Conservation (phyloP, 176 grass and related monocot species). For the bread wheat (Triticum aestivum) region DNA sequence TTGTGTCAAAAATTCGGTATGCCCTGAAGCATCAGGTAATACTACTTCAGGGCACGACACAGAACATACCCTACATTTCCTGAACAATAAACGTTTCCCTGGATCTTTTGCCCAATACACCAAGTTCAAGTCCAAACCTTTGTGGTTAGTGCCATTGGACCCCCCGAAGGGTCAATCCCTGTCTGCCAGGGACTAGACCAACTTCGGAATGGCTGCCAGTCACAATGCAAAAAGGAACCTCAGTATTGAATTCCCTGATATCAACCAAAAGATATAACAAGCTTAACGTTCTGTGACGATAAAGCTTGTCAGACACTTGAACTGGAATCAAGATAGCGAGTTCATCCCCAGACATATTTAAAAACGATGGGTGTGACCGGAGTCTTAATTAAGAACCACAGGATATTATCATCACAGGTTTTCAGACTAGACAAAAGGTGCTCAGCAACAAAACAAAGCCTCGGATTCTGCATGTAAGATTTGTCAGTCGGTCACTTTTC, state of each 20-base stretch:
- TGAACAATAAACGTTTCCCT: too few species aligned
- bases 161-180: too few species aligned
- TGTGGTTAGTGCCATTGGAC: too few species aligned
- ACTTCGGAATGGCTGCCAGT: too few species aligned
- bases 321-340: background rate
- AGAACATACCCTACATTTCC: too few species aligned
- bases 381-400: background rate
- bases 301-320: background rate
- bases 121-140: too few species aligned
- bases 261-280: background rate
- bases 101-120: too few species aligned
- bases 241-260: background rate
- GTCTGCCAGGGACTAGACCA: too few species aligned
- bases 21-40: too few species aligned
- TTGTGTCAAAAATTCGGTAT: too few species aligned
- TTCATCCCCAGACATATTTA: background rate
- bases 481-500: background rate
- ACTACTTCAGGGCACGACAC: too few species aligned
- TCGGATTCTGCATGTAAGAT: background rate
- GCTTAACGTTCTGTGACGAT: background rate
- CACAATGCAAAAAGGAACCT: background rate
- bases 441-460: background rate
- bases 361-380: background rate
- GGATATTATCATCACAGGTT: background rate
- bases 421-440: background rate